A percentile compares a stretch with the other conserved stretches of the same genome.
These are phyloP conservation scores for Harringtonia lauricola DNA, from an alignment of 2,329 filamentous ascomycete species.

Conservation along the genomic window DNA sequence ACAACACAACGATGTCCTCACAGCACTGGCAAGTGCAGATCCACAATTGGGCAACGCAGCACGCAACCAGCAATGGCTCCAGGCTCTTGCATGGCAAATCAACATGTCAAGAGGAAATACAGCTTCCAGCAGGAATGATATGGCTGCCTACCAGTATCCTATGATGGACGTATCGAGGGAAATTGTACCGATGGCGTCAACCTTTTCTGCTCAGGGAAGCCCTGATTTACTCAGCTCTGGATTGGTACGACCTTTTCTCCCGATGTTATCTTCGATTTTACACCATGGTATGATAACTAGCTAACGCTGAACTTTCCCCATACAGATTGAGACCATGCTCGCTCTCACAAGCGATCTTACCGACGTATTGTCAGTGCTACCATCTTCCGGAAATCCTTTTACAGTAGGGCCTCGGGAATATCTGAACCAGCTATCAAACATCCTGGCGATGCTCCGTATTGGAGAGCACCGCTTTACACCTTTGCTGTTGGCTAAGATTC, in stretches of 20 bases:
- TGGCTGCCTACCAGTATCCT: slow-evolving; percentile 42
- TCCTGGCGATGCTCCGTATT: slow-evolving; percentile 60
- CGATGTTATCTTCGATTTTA: background rate
- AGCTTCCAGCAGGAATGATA: slow-evolving; percentile 26
- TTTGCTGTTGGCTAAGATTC: slow-evolving; percentile 63
- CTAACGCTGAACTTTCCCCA: background rate
- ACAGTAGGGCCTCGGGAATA: slow-evolving; percentile 60
- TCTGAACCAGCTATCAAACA: slow-evolving; percentile 55
- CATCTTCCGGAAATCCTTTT: slow-evolving; percentile 50
- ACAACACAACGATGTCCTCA: slow-evolving; percentile 45
- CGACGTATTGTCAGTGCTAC: slow-evolving; percentile 59
- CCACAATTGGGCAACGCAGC: slow-evolving; percentile 43
- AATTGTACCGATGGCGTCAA: slow-evolving; percentile 54
- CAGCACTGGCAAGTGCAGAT: slow-evolving; percentile 39
- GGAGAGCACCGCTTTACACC: slow-evolving; percentile 69
- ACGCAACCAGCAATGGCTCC: slow-evolving; percentile 54
- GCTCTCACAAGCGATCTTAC: slow-evolving; percentile 64
- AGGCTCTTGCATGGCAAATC: slow-evolving; percentile 53
- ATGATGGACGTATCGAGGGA: slow-evolving; percentile 48
- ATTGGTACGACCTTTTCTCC: slow-evolving; percentile 39
- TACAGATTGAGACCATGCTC: slow-evolving; percentile 66
- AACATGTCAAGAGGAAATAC: slow-evolving; percentile 35
- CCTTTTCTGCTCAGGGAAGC: slow-evolving; percentile 54
- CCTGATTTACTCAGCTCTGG: slow-evolving; percentile 68
- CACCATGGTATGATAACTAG: background rate